These are phyloP conservation scores for Hamamelis virginiana DNA, from an alignment of 164 flowering plant genomes.

Conservation along the genomic window DNA sequence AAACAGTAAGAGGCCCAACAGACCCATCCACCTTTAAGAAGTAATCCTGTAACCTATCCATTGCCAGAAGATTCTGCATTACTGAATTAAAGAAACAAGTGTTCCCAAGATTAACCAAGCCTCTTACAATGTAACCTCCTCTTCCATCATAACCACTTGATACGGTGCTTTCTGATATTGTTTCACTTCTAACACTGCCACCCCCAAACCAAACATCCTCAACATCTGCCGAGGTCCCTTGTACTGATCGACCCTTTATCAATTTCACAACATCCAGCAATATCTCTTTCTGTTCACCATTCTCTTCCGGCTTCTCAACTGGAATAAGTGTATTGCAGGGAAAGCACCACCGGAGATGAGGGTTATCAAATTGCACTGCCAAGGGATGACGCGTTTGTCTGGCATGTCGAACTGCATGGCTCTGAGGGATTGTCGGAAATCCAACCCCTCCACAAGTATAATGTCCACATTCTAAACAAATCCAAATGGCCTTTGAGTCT, in stretches of 20 bases:
- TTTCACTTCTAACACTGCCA: conserved; percentile 41
- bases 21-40: conserved; percentile 45
- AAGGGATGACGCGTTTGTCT: conserved; percentile 60
- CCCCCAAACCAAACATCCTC: conserved; percentile 60
- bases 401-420: conserved; percentile 71
- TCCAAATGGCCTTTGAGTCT: conserved; percentile 61
- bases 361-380: conserved; percentile 65
- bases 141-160: conserved; percentile 24
- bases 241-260: conserved; percentile 41
- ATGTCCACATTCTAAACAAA: conserved; percentile 92
- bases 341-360: conserved; percentile 82
- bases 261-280: conserved; percentile 53
- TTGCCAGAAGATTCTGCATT: conserved; percentile 80
- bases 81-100: conserved; percentile 93
- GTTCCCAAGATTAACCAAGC: conserved; percentile 82
- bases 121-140: conserved; percentile 54
- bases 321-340: conserved; percentile 54
- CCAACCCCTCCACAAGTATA: conserved; percentile 87
- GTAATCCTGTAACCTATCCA: conserved; percentile 53
- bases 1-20: conserved; percentile 55
- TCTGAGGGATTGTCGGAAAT: conserved; percentile 56
- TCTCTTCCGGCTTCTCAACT: conserved; percentile 46
- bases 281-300: conserved; percentile 41
- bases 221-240: conserved; percentile 38
- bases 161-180: conserved; percentile 24